Conservation (phyloP, 176 grass and related monocot species). For the Avena sativa region DNA sequence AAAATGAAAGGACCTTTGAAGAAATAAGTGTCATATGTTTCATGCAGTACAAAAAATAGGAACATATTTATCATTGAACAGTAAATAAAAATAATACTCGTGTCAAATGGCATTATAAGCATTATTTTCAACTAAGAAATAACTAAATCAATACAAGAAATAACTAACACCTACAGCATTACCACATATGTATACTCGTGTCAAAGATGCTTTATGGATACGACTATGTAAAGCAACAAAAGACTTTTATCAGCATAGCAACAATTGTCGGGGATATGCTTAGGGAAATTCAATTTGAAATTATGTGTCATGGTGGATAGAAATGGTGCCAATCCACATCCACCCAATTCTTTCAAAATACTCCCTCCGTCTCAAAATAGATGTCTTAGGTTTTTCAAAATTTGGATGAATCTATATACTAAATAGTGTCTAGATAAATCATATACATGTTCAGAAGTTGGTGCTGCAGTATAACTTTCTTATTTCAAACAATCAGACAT, state of each 20-base stretch:
- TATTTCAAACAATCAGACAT: neutral
- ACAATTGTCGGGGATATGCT: neutral
- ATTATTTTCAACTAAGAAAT: constrained; percentile 7
- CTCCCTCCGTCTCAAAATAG: too few relatives aligned
- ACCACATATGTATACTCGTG: neutral
- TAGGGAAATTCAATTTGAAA: neutral
- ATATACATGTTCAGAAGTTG: constrained; percentile 13
- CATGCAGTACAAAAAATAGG: constrained; percentile 4
- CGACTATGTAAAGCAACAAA: neutral
- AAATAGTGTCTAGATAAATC: neutral
- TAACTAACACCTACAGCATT: neutral
- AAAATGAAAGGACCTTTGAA: neutral
- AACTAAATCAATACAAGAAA: neutral
- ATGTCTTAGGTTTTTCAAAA: too few relatives aligned
- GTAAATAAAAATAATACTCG: neutral
- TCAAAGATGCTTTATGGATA: neutral
- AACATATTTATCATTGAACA: neutral
- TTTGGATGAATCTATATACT: too few relatives aligned
- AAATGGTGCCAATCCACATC: neutral
- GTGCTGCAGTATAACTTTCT: neutral
- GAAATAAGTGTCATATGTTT: neutral
- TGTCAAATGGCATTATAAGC: constrained; percentile 19
- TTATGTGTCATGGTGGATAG: neutral
- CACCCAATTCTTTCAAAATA: neutral
- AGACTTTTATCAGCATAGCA: neutral